These are phyloP conservation scores for Boletus eberwhitei DNA, from an alignment of 768 basidiomycete species.

Conservation along the genomic window DNA sequence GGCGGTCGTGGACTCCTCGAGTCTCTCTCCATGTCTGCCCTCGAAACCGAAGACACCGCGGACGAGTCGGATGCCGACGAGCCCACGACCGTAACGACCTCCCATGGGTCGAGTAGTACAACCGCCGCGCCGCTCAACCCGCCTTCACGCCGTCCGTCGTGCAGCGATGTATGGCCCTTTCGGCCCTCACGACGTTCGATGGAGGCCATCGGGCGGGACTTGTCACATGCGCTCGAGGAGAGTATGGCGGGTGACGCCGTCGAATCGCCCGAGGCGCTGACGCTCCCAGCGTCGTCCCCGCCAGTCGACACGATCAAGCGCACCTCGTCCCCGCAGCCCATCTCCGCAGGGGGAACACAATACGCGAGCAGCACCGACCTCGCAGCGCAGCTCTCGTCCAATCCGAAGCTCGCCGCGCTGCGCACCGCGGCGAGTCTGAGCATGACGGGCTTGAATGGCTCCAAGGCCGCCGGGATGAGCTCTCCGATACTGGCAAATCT, in stretches of 20 bases:
- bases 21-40: slow-evolving; percentile 50
- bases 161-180: slow-evolving; percentile 6
- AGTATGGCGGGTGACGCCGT: background rate
- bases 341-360: background rate
- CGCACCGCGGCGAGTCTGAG: slow-evolving; percentile 28
- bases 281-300: background rate
- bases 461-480: slow-evolving; percentile 30
- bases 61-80: slow-evolving; percentile 24
- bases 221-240: slow-evolving; percentile 31
- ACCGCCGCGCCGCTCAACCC: background rate
- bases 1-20: slow-evolving; percentile 37
- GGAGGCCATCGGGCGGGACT: slow-evolving; percentile 31
- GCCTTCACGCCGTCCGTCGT: slow-evolving; percentile 8
- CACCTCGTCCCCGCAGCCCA: slow-evolving; percentile 1
- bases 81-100: background rate
- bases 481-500: slow-evolving; percentile 72
- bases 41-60: slow-evolving; percentile 46
- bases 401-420: slow-evolving; percentile 49
- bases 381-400: slow-evolving; percentile 42
- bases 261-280: background rate
- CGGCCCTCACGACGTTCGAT: slow-evolving; percentile 27
- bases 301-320: background rate
- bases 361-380: slow-evolving; percentile 34
- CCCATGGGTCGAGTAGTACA: background rate
- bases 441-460: slow-evolving; percentile 28